Percentiles rank a stretch among this genome's conserved stretches.
These are phyloP conservation scores for Dioscorea cayenensis DNA, from an alignment of 116 monocot species.

Conservation along the genomic window DNA sequence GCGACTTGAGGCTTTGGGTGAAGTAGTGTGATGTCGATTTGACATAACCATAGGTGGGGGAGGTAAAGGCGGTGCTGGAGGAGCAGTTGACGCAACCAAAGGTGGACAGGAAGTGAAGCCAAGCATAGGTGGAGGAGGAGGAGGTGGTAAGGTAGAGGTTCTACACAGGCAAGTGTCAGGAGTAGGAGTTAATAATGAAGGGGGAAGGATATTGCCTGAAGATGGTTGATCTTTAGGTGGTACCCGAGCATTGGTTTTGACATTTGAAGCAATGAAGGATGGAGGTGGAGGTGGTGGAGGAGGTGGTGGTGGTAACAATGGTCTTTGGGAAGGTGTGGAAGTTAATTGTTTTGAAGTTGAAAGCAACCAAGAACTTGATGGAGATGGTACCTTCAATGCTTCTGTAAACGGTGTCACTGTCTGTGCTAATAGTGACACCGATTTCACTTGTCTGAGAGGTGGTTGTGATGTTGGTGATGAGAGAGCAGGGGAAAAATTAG, in stretches of 20 bases:
- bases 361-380: not conserved
- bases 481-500: constrained; percentile 10
- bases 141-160: not conserved
- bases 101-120: not conserved
- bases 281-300: constrained; percentile 9
- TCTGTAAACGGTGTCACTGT: not conserved
- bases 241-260: not conserved
- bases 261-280: not conserved
- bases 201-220: not conserved
- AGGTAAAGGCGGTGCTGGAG: not conserved
- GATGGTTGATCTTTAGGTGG: constrained; percentile 1
- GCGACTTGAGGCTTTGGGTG: constrained; percentile 1
- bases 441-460: not conserved
- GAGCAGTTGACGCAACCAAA: not conserved
- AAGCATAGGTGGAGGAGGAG: not conserved
- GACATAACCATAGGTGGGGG: not conserved
- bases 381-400: not conserved
- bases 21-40: not conserved
- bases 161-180: not conserved
- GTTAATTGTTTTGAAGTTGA: not conserved
- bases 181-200: not conserved
- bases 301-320: constrained; percentile 4
- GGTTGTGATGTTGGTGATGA: constrained; percentile 9
- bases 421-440: not conserved
- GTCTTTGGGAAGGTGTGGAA: not conserved